phyloP scores from a whole-genome alignment of 2,329 filamentous ascomycete genomes.

The Sordariomycetes sp. region DNA sequence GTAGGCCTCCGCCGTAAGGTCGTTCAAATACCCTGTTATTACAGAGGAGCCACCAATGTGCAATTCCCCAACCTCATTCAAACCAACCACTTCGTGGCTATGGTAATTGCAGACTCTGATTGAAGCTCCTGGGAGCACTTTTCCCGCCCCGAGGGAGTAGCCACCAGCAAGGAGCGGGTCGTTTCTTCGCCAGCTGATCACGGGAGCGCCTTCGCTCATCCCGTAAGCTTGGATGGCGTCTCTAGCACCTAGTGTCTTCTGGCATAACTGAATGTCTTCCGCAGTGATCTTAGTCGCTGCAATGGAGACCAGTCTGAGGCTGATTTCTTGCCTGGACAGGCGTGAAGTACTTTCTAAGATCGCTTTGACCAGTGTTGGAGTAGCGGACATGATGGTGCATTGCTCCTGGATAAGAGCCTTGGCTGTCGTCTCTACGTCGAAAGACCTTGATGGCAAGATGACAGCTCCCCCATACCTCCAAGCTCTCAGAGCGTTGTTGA shows the following conservation, averaged over 20 bases:
- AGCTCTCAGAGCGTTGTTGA: conserved; percentile 26
- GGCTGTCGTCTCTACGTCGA: conserved; percentile 21
- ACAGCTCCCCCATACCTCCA: conserved; percentile 23
- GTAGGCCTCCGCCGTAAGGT: conserved; percentile 16
- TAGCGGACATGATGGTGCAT: conserved; percentile 29
- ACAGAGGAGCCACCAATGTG: conserved; percentile 27
- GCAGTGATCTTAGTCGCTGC: conserved; percentile 19
- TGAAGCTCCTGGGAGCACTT: conserved; percentile 27
- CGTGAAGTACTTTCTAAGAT: conserved; percentile 19
- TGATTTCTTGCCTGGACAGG: conserved; percentile 14
- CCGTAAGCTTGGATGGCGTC: conserved; percentile 29
- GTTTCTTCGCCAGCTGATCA: conserved; percentile 26
- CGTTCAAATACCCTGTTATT: conserved; percentile 22
- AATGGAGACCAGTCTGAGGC: conserved; percentile 22
- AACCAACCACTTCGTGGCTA: conserved; percentile 14
- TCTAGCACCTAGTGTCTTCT: conserved; percentile 18
- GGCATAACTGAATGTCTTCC: conserved; percentile 22
- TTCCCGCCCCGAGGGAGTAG: conserved; percentile 30
- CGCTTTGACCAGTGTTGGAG: conserved; percentile 24
- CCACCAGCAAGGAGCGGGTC: conserved; percentile 19
- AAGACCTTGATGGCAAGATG: conserved; percentile 24
- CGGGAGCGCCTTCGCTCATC: conserved; percentile 34
- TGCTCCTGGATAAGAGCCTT: conserved; percentile 19
- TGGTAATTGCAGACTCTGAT: conserved; percentile 25
- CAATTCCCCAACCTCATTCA: conserved; percentile 26